Conservation (phyloP, 2,329 filamentous ascomycete genomes). For the Daldinia sp. region DNA sequence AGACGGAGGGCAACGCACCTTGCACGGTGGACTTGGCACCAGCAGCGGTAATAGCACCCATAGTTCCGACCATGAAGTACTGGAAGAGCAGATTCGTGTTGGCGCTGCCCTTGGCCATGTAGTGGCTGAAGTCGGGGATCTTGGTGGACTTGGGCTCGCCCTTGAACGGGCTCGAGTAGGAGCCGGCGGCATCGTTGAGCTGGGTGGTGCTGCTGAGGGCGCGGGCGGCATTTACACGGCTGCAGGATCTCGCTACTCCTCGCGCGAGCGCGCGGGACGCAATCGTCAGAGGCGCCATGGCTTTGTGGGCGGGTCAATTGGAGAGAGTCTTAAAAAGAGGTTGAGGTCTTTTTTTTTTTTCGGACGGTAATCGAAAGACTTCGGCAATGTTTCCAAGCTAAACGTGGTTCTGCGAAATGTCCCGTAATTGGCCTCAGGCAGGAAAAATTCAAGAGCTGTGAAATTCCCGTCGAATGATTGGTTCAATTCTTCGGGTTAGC, state of each 20-base stretch:
- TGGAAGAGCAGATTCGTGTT: conserved; percentile 86
- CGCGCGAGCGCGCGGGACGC: conserved; percentile 78
- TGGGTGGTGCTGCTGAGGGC: conserved; percentile 68
- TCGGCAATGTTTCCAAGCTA: conserved; percentile 42
- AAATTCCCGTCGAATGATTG: conserved; percentile 64
- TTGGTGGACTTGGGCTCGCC: conserved; percentile 70
- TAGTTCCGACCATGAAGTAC: conserved; percentile 98
- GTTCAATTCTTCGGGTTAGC: conserved; percentile 41
- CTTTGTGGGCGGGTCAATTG: conserved; percentile 52
- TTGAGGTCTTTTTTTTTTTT: conserved; percentile 66
- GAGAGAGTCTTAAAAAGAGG: conserved; percentile 43
- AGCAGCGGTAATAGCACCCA: conserved; percentile 91
- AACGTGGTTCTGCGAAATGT: conserved; percentile 26
- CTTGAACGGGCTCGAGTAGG: conserved; percentile 74
- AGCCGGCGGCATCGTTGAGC: conserved; percentile 59
- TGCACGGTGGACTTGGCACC: conserved; percentile 98
- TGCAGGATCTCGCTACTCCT: conserved; percentile 59
- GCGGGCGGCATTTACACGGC: conserved; percentile 59
- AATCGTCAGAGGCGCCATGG: conserved; percentile 77
- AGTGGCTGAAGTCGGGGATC: conserved; percentile 91
- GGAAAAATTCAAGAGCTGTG: conserved; percentile 54
- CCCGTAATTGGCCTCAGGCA: conserved; percentile 57
- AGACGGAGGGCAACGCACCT: conserved; percentile 71
- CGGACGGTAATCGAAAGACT: conserved; percentile 47
- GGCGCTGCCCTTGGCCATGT: conserved; percentile 77